phyloP scores from a whole-genome alignment of 1,284 basidiomycete species.

The Inonotus hispidus region DNA sequence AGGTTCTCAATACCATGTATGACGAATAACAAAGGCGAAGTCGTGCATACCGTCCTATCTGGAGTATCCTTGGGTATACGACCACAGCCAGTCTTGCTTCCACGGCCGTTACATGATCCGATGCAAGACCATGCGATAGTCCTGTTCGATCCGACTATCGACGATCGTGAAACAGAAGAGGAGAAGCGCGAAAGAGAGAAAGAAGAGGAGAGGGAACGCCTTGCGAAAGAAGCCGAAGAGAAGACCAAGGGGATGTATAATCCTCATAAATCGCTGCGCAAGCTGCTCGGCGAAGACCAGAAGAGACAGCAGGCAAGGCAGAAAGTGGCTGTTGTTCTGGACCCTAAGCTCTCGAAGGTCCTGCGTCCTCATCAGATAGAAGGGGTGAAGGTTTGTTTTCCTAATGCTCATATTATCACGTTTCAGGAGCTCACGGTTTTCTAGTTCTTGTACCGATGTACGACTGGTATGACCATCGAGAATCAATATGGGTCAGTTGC shows the following conservation, averaged over 20 bases:
- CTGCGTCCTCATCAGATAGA: constrained; percentile 97
- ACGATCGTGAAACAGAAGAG: constrained; percentile 85
- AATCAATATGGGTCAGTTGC: constrained; percentile 73
- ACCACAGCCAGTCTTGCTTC: constrained; percentile 77
- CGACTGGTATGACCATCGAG: constrained; percentile 88
- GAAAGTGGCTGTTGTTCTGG: constrained; percentile 96
- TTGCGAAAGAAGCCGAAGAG: constrained; percentile 58
- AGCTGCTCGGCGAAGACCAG: constrained; percentile 74
- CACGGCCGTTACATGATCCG: constrained; percentile 91
- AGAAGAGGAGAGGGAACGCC: constrained; percentile 61
- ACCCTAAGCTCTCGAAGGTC: constrained; percentile 82
- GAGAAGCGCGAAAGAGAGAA: constrained; percentile 67
- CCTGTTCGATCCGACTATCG: constrained; percentile 93
- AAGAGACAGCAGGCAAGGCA: constrained; percentile 60
- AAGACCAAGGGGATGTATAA: constrained; percentile 71
- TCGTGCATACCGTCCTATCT: constrained; percentile 60
- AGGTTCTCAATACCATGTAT: constrained; percentile 89
- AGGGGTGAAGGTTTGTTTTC: constrained; percentile 79
- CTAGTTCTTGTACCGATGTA: constrained; percentile 92
- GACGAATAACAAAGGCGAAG: constrained; percentile 71
- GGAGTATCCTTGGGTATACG: constrained; percentile 84
- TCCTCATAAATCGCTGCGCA: constrained; percentile 88
- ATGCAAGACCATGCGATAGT: constrained; percentile 99
- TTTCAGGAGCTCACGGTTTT: constrained; percentile 17
- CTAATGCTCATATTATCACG: constrained; percentile 13